Evolutionary conservation across 192 early-diverging fungal genomes (phyloP).

Genomic region (Powellomyces hirtus): DNA sequence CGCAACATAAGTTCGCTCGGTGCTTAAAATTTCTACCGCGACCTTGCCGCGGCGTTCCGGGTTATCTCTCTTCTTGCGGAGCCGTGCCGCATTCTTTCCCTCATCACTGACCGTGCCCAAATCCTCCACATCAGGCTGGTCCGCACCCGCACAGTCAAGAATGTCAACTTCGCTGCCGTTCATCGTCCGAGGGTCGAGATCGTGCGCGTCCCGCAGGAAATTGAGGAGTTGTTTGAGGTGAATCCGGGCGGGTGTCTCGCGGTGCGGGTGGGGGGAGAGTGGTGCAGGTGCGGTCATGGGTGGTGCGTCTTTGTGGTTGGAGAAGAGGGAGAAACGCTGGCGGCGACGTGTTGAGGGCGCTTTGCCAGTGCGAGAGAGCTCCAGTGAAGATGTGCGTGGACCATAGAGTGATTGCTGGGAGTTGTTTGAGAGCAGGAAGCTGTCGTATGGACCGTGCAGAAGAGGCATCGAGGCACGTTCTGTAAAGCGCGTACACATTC

Average conservation of each 20-base stretch:
- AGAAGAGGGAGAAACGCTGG: background rate
- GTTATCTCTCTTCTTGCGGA: slow-evolving; percentile 28
- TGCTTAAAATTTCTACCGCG: slow-evolving; percentile 75
- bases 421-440: background rate
- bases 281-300: too few relatives aligned
- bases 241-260: too few relatives aligned
- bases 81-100: background rate
- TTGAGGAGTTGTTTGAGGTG: slow-evolving; percentile 8
- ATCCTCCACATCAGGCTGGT: background rate
- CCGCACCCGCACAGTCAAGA: background rate
- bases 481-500: too few relatives aligned
- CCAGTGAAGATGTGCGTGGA: background rate
- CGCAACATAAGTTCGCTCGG: slow-evolving; percentile 86
- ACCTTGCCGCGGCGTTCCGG: slow-evolving; percentile 62
- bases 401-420: background rate
- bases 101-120: background rate
- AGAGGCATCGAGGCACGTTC: too few relatives aligned
- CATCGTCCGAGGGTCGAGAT: slow-evolving; percentile 19
- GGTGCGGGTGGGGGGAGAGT: too few relatives aligned
- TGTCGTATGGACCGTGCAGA: background rate
- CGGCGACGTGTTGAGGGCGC: too few relatives aligned
- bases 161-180: slow-evolving; percentile 20
- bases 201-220: slow-evolving; percentile 17
- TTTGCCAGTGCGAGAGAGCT: too few relatives aligned
- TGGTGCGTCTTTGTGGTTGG: too few relatives aligned